Percentiles rank a stretch among this genome's conserved stretches.
Evolutionary conservation across 306 rosid genomes (phyloP).

Genomic region (Geum urbanum): DNA sequence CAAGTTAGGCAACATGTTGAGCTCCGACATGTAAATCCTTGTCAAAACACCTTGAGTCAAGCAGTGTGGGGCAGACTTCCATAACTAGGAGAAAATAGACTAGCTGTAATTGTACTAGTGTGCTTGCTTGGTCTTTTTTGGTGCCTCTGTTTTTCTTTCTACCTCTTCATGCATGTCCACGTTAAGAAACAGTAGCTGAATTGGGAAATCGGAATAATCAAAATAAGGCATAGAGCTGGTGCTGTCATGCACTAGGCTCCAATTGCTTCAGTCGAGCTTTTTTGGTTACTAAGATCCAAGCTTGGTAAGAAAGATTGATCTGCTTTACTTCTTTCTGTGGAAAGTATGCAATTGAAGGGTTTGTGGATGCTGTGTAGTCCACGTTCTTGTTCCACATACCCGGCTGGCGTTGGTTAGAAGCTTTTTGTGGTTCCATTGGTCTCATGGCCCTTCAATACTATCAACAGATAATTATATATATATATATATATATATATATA

Average conservation of each 20-base stretch:
- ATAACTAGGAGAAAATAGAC: constrained; percentile 14
- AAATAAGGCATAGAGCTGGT: not conserved
- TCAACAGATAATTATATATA: not conserved
- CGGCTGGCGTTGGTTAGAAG: constrained; percentile 32
- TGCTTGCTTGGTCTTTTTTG: not conserved
- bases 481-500: no score
- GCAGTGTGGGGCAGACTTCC: constrained; percentile 12
- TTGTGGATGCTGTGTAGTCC: constrained; percentile 30
- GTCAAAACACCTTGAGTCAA: constrained; percentile 3
- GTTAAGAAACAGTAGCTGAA: not conserved
- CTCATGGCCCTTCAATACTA: not conserved
- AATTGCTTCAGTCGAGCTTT: constrained; percentile 12
- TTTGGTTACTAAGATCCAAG: constrained; percentile 8
- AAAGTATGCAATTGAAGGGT: constrained; percentile 18
- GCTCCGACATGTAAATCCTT: constrained; percentile 18
- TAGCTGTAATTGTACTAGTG: not conserved
- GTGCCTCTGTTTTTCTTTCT: not conserved
- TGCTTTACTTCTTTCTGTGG: constrained; percentile 13
- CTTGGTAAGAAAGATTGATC: not conserved
- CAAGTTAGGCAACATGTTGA: constrained; percentile 2
- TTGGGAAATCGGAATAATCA: not conserved
- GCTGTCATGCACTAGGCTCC: constrained; percentile 6
- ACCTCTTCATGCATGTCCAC: not conserved
- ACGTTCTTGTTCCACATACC: constrained; percentile 27
- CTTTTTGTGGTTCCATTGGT: constrained; percentile 11